Evolutionary conservation across 2,329 filamentous ascomycete genomes (phyloP), one percentile per base, ranked within the genome.

Genomic region (Aspergillus fumigatiaffinis): DNA sequence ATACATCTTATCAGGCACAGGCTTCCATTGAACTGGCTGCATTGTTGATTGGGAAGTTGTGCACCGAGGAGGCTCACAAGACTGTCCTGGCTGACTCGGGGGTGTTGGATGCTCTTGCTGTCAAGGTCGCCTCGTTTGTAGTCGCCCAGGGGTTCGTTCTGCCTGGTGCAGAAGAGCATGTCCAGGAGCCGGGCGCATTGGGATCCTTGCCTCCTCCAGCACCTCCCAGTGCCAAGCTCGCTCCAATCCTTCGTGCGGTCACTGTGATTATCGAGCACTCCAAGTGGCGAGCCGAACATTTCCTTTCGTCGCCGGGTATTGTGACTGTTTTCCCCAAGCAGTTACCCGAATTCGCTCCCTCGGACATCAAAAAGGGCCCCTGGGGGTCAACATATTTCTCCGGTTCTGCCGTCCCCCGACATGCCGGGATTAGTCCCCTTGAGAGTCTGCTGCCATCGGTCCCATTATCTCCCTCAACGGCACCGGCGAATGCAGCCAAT

Each of bases 181-280:
- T 83, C 29, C 75, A 77, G n/a, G 76, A 77, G 29, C 81, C 87
- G 55, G 82, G 82, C 7, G 68, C 87, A 35, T 72, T 79, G 53
- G 80, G 83, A 7, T 77, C 80, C 21, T 81, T 91, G 50, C 89
- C 88, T 2, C 75, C 80, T 3, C 79, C 88, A 25, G 84, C 89
- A 7, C 82, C 84, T 2, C 76, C 80, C 14, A 79, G 77, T 17
- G 79, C 84, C 26, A 84, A 83, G 58, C 75, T 96, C 42, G 82
- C 86, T 1, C 85, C 86, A 9, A 83, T 96, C 20, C 76, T 97
- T 6, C 87, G 91, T 60, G 90, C 92, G 0, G 84, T 96, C 52
- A 83, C 87, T 21, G 83, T 87, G 49, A 88, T 97, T 50, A 84
- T 96, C 51, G 84, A 87, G 59, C 85, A 90, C 66, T 97, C 93